A percentile compares a stretch with the other conserved stretches of the same genome.
phyloP scores from a whole-genome alignment of 345 rosid species.

The Eucalyptus urophylla region DNA sequence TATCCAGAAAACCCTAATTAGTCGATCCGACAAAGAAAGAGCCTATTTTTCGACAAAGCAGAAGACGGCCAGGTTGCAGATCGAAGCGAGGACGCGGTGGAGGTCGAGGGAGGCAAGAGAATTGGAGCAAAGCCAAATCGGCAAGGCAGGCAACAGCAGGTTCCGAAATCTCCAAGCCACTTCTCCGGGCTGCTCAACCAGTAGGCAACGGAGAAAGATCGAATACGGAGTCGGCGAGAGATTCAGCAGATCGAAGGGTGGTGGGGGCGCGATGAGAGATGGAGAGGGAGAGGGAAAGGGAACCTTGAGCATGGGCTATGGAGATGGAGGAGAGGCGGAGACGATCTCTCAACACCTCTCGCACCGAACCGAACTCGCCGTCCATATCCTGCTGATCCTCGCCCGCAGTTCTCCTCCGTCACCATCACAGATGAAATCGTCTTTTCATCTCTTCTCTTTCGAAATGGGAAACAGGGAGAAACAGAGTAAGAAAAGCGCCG shows the following conservation, averaged over 20 bases:
- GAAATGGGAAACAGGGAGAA: too few species aligned
- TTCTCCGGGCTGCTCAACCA: constrained; percentile 38
- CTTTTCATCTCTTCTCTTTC: too few species aligned
- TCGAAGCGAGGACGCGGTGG: neutral
- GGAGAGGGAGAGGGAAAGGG: neutral
- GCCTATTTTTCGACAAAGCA: neutral
- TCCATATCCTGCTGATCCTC: too few species aligned
- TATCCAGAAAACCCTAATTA: too few species aligned
- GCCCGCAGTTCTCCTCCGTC: too few species aligned
- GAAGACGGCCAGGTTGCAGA: neutral
- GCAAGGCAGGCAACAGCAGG: constrained; percentile 50
- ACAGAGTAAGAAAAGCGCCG: too few species aligned
- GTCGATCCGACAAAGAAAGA: too few species aligned
- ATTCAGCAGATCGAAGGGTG: neutral
- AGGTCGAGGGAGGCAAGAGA: constrained; percentile 23
- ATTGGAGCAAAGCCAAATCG: constrained; percentile 58
- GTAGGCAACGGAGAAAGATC: neutral
- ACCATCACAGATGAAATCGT: too few species aligned
- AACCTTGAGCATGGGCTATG: constrained; percentile 67
- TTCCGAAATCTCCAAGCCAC: constrained; percentile 46
- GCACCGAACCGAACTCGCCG: too few species aligned
- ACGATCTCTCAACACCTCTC: too few species aligned
- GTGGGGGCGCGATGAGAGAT: neutral
- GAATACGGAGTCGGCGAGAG: neutral
- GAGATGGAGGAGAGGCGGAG: constrained; percentile 1